Evolutionary conservation across 192 early-diverging fungal species (phyloP), one percentile per base, ranked within the genome.

Genomic region (Podila epicladia): DNA sequence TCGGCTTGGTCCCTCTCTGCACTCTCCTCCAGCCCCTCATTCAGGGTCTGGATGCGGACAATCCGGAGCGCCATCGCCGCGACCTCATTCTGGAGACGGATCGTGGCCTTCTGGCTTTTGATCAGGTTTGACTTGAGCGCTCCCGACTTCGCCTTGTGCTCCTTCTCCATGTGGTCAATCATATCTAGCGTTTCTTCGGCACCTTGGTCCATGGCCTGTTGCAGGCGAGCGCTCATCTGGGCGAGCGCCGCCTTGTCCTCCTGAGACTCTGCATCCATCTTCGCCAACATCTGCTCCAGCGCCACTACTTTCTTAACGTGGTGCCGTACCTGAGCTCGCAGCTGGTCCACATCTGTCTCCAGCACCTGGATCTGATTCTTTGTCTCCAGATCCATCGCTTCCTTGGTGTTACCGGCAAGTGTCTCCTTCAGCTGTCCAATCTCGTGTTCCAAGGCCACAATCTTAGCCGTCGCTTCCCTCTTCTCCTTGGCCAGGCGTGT

Each of bases 141-240:
- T 2, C 53, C 35, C 2, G 62, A 55, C 20, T 22, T 49, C 17
- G 69, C 57, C 28, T 71, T 65, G n/a, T 77, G 69, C 8, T 71
- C 19, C 50, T 62, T 65, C 15, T 77, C 75, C 53, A 77, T 22
- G 51, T 57, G 64, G 22, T 70, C 69, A 13, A 66, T 20, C 68
- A 70, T 55, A 2, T 58, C 19, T 7, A 55, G 49, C 5, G 22
- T 37, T 4, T 75, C 61, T 9, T 63, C 71, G 5, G 13, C 58
- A 28, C 53, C 53, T 1, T 55, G 53, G 53, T 60, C 50, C 55
- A 58, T 3, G 9, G 64, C 57, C 33, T 45, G 29, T 31, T 64
- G 49, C n/a, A 65, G 28, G 20, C n/a, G 29, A 8, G 28, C 6
- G 55, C 31, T 65, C 35, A 53, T 48, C 4, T 51, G 49, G 2